Percentiles rank a stretch among this genome's conserved stretches.
These are phyloP conservation scores for Daldinia sp. DNA, from an alignment of 2,329 filamentous ascomycete genomes.

Conservation along the genomic window DNA sequence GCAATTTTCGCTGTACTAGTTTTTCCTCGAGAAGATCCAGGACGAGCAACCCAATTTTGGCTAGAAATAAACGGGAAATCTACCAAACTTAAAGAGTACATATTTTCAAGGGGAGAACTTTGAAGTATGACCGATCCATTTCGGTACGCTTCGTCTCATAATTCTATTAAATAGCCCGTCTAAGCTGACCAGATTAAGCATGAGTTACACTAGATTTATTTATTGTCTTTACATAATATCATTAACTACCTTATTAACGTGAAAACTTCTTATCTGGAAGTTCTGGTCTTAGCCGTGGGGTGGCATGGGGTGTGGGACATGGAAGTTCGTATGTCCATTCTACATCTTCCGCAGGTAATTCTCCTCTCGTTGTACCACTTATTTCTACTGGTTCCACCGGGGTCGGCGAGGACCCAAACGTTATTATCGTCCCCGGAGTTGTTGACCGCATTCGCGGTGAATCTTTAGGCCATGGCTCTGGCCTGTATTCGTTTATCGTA, in stretches of 20 bases:
- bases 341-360: slow-evolving; percentile 42
- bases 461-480: slow-evolving; percentile 48
- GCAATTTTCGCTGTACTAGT: background rate
- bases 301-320: slow-evolving; percentile 41
- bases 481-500: slow-evolving; percentile 46
- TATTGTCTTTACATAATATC: slow-evolving; percentile 20
- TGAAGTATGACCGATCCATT: background rate
- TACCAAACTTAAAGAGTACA: background rate
- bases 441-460: slow-evolving; percentile 33
- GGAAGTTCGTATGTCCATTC: slow-evolving; percentile 46
- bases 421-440: slow-evolving; percentile 33
- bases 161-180: background rate
- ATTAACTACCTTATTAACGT: slow-evolving; percentile 36
- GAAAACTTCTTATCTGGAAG: slow-evolving; percentile 47
- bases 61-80: background rate
- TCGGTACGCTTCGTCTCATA: slow-evolving; percentile 10
- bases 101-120: background rate
- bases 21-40: background rate
- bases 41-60: background rate
- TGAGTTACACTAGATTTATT: slow-evolving; percentile 1
- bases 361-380: slow-evolving; percentile 32
- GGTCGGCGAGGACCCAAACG: slow-evolving; percentile 19
- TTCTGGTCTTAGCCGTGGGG: slow-evolving; percentile 40
- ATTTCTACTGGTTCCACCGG: slow-evolving; percentile 37
- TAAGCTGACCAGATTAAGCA: slow-evolving; percentile 21